Percentiles rank a stretch among this genome's conserved stretches.
Evolutionary conservation across 495 filamentous ascomycete species (phyloP).

Genomic region (Xylaria curta): DNA sequence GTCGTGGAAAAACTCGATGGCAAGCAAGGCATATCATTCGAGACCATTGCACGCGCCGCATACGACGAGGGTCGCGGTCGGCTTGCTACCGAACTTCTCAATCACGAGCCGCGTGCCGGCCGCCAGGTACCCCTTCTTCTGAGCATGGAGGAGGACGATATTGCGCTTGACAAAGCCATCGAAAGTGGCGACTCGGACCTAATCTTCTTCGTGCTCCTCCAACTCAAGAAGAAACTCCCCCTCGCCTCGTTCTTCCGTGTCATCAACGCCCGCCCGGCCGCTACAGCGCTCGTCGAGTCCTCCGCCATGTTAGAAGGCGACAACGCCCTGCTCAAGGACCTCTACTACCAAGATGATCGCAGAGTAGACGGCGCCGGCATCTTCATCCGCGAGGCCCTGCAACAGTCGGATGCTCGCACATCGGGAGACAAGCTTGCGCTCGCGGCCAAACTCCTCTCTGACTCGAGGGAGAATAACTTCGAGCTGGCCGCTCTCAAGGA

Average conservation of each 20-base stretch:
- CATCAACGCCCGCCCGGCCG: constrained; percentile 84
- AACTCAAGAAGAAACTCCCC: constrained; percentile 89
- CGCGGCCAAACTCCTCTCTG: constrained; percentile 78
- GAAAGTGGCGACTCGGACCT: constrained; percentile 95
- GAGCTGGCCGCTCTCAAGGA: constrained; percentile 81
- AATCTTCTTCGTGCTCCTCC: constrained; percentile 84
- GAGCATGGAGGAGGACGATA: constrained; percentile 93
- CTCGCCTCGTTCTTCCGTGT: constrained; percentile 91
- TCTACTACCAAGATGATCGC: constrained; percentile 97
- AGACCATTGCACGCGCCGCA: constrained; percentile 90
- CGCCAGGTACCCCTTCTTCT: constrained; percentile 95
- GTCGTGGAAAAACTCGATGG: constrained; percentile 86
- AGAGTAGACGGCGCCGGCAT: constrained; percentile 87
- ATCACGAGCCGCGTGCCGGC: constrained; percentile 91
- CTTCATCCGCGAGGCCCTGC: constrained; percentile 79
- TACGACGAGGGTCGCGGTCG: constrained; percentile 90
- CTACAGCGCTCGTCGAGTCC: constrained; percentile 87
- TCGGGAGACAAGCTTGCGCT: constrained; percentile 81
- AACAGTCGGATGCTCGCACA: constrained; percentile 65
- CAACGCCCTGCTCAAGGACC: constrained; percentile 84
- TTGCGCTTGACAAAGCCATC: constrained; percentile 96
- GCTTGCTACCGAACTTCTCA: constrained; percentile 86
- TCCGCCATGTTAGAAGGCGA: constrained; percentile 73
- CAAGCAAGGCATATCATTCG: constrained; percentile 92
- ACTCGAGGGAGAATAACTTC: constrained; percentile 79